phyloP scores from a whole-genome alignment of 192 early-diverging fungal genomes.

The Coemansia sp. region DNA sequence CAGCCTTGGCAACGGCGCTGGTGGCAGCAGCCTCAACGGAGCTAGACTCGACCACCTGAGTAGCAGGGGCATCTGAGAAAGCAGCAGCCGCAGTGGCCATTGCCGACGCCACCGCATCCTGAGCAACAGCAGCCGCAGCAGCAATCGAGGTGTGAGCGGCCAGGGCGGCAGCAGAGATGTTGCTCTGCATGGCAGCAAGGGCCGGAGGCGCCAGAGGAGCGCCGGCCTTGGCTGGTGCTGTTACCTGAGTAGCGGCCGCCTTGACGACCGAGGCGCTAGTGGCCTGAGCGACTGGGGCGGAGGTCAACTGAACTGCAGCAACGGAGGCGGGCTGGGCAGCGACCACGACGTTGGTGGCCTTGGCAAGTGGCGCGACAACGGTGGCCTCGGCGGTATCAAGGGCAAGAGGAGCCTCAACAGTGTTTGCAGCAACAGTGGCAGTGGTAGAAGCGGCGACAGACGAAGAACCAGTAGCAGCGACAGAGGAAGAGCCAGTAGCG shows the following conservation, averaged over 20 bases:
- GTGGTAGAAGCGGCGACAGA: conserved; percentile 2
- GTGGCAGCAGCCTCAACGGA: not conserved
- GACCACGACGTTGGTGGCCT: not conserved
- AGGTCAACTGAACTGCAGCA: not conserved
- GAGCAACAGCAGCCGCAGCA: conserved; percentile 13
- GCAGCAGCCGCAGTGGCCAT: conserved; percentile 19
- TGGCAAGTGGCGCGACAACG: not conserved
- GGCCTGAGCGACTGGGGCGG: not conserved
- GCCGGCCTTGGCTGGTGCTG: not conserved
- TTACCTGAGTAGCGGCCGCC: not conserved
- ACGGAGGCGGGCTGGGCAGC: not conserved
- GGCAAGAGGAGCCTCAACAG: not conserved
- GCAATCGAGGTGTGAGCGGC: conserved; percentile 19
- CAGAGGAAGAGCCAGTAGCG: not conserved
- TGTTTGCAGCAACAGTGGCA: conserved; percentile 1
- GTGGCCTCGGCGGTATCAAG: not conserved
- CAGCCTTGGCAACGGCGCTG: not conserved
- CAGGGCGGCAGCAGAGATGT: conserved; percentile 7
- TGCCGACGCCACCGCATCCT: conserved; percentile 19
- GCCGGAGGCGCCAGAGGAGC: not conserved
- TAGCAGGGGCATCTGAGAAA: not conserved
- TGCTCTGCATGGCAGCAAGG: conserved; percentile 14
- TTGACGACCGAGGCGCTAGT: not conserved
- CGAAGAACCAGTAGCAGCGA: not conserved
- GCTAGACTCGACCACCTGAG: not conserved